Evolutionary conservation across 495 filamentous ascomycete species (phyloP).

Genomic region (Penicillium roqueforti): DNA sequence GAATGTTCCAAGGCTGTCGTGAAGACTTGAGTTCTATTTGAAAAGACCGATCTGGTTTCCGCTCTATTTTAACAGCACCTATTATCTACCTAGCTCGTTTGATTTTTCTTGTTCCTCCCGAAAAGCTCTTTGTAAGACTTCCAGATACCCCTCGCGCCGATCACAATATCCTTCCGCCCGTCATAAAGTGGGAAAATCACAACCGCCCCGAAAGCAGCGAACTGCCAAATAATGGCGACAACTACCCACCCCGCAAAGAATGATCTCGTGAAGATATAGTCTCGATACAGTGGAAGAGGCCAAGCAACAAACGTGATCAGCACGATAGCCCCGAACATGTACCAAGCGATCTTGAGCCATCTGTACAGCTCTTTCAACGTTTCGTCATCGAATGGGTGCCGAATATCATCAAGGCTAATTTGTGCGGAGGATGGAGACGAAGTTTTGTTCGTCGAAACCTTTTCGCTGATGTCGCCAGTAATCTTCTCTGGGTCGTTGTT

Average conservation of each 20-base stretch:
- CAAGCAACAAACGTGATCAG: constrained; percentile 39
- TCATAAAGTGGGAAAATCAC: constrained; percentile 46
- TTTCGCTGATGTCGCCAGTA: background rate
- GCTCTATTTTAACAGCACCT: background rate
- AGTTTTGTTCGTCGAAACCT: background rate
- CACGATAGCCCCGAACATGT: constrained; percentile 36
- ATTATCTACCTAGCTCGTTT: background rate
- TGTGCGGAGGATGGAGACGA: background rate
- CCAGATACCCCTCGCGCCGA: constrained; percentile 27
- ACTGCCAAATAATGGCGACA: constrained; percentile 46
- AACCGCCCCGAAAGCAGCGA: constrained; percentile 39
- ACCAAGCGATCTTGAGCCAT: constrained; percentile 39
- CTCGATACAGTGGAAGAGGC: constrained; percentile 43
- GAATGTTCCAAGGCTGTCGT: too few species aligned
- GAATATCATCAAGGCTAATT: constrained; percentile 25
- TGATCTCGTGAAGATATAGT: constrained; percentile 42
- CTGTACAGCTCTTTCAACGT: constrained; percentile 31
- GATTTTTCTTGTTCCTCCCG: background rate
- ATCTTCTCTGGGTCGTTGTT: constrained; percentile 15
- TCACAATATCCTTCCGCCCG: constrained; percentile 35
- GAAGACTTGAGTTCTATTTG: too few species aligned
- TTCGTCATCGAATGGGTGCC: constrained; percentile 33
- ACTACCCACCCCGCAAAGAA: constrained; percentile 47
- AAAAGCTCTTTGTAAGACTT: constrained; percentile 10
- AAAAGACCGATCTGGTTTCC: background rate